A percentile compares a stretch with the other conserved stretches of the same genome.
Evolutionary conservation across 768 basidiomycete species (phyloP).

Genomic region (Sporobolomyces pararoseus): DNA sequence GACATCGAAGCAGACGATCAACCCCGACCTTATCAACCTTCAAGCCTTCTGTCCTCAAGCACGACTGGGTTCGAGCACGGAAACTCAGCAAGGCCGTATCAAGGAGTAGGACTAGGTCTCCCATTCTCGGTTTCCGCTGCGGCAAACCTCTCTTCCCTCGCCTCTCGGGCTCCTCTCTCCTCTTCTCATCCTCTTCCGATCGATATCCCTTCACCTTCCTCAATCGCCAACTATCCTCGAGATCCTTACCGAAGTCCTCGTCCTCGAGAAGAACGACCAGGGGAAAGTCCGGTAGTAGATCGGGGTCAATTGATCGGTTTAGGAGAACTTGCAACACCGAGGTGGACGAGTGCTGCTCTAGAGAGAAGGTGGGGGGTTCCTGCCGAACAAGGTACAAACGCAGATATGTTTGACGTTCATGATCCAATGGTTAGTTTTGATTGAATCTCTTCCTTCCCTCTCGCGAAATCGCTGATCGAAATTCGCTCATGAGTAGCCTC

Average conservation of each 20-base stretch:
- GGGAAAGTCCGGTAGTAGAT: slow-evolving; percentile 53
- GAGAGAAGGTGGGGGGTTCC: slow-evolving; percentile 37
- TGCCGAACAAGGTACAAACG: slow-evolving; percentile 56
- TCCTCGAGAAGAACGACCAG: neutral
- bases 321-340: slow-evolving; percentile 92
- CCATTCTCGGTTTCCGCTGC: slow-evolving; percentile 41
- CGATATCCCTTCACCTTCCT: neutral
- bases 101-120: slow-evolving; percentile 40
- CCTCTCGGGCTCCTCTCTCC: neutral
- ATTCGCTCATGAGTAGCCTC: neutral
- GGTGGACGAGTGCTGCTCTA: slow-evolving; percentile 66
- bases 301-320: slow-evolving; percentile 84
- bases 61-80: neutral
- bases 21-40: slow-evolving; percentile 9
- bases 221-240: neutral
- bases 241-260: slow-evolving; percentile 17
- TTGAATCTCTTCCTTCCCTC: neutral
- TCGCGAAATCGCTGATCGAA: neutral
- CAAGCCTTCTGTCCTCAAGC: neutral
- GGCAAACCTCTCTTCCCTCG: slow-evolving; percentile 32
- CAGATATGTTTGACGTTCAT: slow-evolving; percentile 15
- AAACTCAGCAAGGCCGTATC: slow-evolving; percentile 8
- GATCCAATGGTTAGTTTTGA: slow-evolving; percentile 23
- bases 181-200: slow-evolving; percentile 16
- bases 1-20: neutral